Base-by-base conservation (phyloP, 306 rosid species). In the Quercus alba region DNA sequence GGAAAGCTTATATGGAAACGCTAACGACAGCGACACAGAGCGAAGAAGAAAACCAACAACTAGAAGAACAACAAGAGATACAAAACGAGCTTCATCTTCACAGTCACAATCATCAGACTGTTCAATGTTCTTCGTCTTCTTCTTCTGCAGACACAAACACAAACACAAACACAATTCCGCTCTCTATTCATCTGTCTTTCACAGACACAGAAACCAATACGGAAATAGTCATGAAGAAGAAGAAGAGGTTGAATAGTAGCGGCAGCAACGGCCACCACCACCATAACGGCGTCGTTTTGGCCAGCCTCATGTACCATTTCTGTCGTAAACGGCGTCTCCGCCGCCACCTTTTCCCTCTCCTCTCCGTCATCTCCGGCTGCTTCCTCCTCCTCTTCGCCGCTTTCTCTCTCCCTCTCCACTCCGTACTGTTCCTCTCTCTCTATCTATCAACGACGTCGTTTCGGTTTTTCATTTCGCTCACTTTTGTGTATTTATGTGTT, bases 321-420 rank as follows among this genome's bases (percentile, higher is more conserved):
- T 81, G 84, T 21, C 83, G 81, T 0, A 55, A 72, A 20, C 86
- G 88, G 15, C 82, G 77, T 17, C 56, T 84, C 18, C 87, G 77
- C 58, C 88, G 83, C 54, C 73, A 80, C 77, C 85, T 82, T 41
- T 61, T 84, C 30, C 85, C 90, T 19, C 81, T 94, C 75, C 44
- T 91, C 69, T 88, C 89, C 19, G 89, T 90, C 49, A 44, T 89
- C 69, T 86, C 88, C 62, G 88, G 83, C 3, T 87, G 78, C 81
- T 73, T 92, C 10, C 87, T 94, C 20, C 79, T 94, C 44, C 72
- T 93, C 66, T 78, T 91, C 59, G 78, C 74, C 44, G 72, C 88
- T 7, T 79, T 86, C 83, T 82, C 91, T 62, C 78, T 88, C 2
- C 86, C 89, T 55, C 73, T 66, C 52, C 88, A 86, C 85, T 69